phyloP scores from a whole-genome alignment of 805 yeast species.

The Kazachstania psychrophila region DNA sequence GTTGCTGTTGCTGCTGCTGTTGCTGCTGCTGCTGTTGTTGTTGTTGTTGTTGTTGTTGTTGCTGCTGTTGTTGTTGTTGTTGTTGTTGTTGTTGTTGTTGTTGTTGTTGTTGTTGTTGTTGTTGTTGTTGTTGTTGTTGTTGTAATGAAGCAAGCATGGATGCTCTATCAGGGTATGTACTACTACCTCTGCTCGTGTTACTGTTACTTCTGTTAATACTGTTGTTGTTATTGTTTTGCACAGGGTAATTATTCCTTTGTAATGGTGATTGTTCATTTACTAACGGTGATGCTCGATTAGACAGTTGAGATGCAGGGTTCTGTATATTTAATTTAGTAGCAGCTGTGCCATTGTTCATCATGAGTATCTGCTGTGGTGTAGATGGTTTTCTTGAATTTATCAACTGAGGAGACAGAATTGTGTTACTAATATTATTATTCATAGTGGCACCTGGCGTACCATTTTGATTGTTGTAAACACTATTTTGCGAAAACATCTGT shows the following conservation, averaged over 20 bases:
- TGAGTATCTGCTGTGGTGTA: conserved; percentile 22
- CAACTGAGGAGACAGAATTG: conserved; percentile 1
- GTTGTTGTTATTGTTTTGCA: not conserved
- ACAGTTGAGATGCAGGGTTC: conserved; percentile 1
- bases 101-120: conserved; percentile 27
- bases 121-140: conserved; percentile 26
- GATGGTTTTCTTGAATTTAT: conserved; percentile 10
- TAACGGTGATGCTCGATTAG: conserved; percentile 5
- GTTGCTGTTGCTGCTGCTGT: conserved; percentile 10
- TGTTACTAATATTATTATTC: not conserved
- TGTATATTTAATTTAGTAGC: not conserved
- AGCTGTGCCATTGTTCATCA: conserved; percentile 4
- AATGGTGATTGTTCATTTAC: conserved; percentile 7
- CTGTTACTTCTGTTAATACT: not conserved
- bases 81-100: conserved; percentile 17
- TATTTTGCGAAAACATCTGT: conserved; percentile 18
- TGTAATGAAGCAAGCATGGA: conserved; percentile 35
- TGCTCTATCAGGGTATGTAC: conserved; percentile 30
- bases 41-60: conserved; percentile 9
- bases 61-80: conserved; percentile 8
- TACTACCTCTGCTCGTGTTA: conserved; percentile 5
- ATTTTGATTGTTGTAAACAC: conserved; percentile 3
- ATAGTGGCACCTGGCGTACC: not conserved
- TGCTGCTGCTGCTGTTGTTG: conserved; percentile 31
- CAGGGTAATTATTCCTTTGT: conserved; percentile 31